Conservation (phyloP, 352 stramenopile species). For the Phytophthora agathidicida region DNA sequence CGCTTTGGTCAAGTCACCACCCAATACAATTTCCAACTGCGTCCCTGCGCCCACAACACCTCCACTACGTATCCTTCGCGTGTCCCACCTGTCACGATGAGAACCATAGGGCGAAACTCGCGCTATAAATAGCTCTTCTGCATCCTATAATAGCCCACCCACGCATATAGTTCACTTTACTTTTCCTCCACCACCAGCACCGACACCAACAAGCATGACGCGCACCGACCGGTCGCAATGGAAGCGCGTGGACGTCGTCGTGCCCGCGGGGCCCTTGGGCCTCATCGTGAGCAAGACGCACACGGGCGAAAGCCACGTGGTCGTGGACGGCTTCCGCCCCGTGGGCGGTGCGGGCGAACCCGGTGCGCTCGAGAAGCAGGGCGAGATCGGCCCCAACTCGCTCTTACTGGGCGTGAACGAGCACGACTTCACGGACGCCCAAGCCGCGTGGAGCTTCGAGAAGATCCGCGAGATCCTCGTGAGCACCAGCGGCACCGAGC, state of each 20-base stretch:
- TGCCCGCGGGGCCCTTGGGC: constrained; percentile 68
- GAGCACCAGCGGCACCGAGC: constrained; percentile 57
- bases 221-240: constrained; percentile 34
- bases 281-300: constrained; percentile 77
- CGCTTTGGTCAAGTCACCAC: too few species aligned
- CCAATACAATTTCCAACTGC: too few species aligned
- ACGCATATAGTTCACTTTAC: too few species aligned
- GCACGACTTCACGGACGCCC: constrained; percentile 60
- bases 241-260: constrained; percentile 67
- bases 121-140: constrained; percentile 10
- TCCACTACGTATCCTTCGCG: too few species aligned
- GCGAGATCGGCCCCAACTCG: constrained; percentile 42
- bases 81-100: too few species aligned
- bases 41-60: too few species aligned
- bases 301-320: constrained; percentile 44
- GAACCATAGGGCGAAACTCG: too few species aligned
- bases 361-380: constrained; percentile 53
- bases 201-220: constrained; percentile 3
- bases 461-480: constrained; percentile 77
- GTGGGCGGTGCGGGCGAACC: constrained; percentile 43
- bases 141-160: background rate
- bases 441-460: constrained; percentile 53
- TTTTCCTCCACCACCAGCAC: background rate
- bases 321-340: constrained; percentile 82
- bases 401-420: constrained; percentile 76